Evolutionary conservation across 257 asterid species (phyloP), one percentile per base, ranked within the genome.

Genomic region (Voacanga thouarsii): DNA sequence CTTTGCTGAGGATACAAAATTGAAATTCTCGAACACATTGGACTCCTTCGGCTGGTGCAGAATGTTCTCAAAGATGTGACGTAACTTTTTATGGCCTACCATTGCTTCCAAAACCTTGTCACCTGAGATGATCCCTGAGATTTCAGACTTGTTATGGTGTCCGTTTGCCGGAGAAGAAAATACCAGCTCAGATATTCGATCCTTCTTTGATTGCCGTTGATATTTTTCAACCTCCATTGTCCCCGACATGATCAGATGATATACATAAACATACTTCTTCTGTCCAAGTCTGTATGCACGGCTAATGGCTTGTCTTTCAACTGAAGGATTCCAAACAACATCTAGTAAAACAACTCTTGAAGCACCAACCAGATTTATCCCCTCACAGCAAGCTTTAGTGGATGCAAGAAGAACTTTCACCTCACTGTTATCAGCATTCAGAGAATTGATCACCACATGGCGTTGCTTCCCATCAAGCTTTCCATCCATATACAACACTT

Each of bases 261-360:
- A 95, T 1, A 87, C 94, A 74, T 91, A 84, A 8, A 95, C 97
- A 26, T 83, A 21, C 75, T 83, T 91, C 64, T 86, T 88, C 66
- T 95, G 98, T 0, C 99, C 98, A 5, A 90, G 84, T 85, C 96
- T 85, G 75, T 92, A 90, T 4, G 98, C 98, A 18, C 98, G 82
- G 81, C 96, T 83, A 3, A 91, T 86, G 24, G 97, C 98, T 81
- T 93, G 98, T 66, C 88, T 82, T 66, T 90, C 88, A 0, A 90
- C 92, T 0, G 96, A 83, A 0, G 98, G 96, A 63, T 95, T 95
- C 98, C 97, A 95, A 5, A 81, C 88, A 18, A 90, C 92, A 72
- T 95, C 97, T 10, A 95, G 91, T 76, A 93, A 61, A 30, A 95
- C 93, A 5, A 93, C 97, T 45, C 98, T 86, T 0, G 98, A 95